Evolutionary conservation across 495 filamentous ascomycete species (phyloP).

Genomic region (Podospora appendiculata): DNA sequence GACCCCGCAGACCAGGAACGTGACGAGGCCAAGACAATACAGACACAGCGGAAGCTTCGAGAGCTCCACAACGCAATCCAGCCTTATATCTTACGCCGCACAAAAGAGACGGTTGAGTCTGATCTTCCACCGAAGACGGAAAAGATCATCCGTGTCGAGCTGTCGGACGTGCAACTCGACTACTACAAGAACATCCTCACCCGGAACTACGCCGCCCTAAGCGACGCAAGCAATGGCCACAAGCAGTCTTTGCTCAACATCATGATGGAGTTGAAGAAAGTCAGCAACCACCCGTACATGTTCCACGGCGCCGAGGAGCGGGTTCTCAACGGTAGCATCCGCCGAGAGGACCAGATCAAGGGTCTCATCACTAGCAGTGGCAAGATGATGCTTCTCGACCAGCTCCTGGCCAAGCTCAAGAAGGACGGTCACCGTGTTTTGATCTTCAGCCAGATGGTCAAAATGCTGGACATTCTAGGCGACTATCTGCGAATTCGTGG

Average conservation of each 20-base stretch:
- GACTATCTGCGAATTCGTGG: slow-evolving; percentile 87
- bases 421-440: slow-evolving; percentile 88
- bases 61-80: slow-evolving; percentile 69
- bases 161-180: slow-evolving; percentile 91
- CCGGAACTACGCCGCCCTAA: slow-evolving; percentile 89
- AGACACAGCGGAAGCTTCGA: slow-evolving; percentile 36
- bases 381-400: slow-evolving; percentile 98
- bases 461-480: slow-evolving; percentile 91
- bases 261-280: slow-evolving; percentile 99
- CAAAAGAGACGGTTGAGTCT: slow-evolving; percentile 93
- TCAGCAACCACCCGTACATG: slow-evolving; percentile 97
- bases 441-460: slow-evolving; percentile 99
- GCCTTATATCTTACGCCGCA: slow-evolving; percentile 91
- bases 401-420: slow-evolving; percentile 82
- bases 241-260: slow-evolving; percentile 97
- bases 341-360: slow-evolving; percentile 81
- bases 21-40: slow-evolving; percentile 27
- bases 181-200: slow-evolving; percentile 99
- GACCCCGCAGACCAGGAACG: slow-evolving; percentile 16
- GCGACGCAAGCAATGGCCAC: slow-evolving; percentile 76
- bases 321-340: slow-evolving; percentile 64
- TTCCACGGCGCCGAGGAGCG: slow-evolving; percentile 88
- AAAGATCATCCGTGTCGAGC: slow-evolving; percentile 95
- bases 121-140: slow-evolving; percentile 94
- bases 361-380: slow-evolving; percentile 91